Conservation (phyloP, 345 rosid genomes). For the Aquilaria sinensis region DNA sequence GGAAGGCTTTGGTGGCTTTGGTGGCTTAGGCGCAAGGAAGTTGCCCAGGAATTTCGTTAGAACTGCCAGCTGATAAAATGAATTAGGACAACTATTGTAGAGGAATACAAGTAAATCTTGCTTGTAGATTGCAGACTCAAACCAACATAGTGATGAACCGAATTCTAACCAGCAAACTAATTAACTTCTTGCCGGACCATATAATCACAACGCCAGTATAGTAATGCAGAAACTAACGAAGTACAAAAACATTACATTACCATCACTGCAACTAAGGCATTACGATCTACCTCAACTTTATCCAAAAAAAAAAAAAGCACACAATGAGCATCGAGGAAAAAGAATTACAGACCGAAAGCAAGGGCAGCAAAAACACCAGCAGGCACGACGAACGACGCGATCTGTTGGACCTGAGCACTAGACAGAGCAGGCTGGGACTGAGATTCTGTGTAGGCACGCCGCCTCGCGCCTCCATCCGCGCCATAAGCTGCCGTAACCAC, state of each 20-base stretch:
- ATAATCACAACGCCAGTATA: no score
- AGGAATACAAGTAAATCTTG: slow-evolving; percentile 4
- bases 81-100: slow-evolving; percentile 40
- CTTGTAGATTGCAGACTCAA: not conserved
- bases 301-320: not conserved
- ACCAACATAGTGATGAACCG: no score
- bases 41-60: slow-evolving; percentile 85
- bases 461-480: slow-evolving; percentile 36
- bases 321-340: not conserved
- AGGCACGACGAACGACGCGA: slow-evolving; percentile 51
- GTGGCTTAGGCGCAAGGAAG: slow-evolving; percentile 39
- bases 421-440: slow-evolving; percentile 41
- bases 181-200: no score
- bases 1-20: slow-evolving; percentile 28
- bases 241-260: no score
- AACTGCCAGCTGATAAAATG: slow-evolving; percentile 87
- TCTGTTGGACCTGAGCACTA: slow-evolving; percentile 46
- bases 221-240: no score
- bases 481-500: slow-evolving; percentile 43
- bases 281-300: not conserved
- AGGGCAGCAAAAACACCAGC: slow-evolving; percentile 50
- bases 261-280: no score
- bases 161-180: no score
- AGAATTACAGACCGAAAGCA: slow-evolving; percentile 57
- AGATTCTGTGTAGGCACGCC: slow-evolving; percentile 58